These are phyloP conservation scores for Deuterostichococcus epilithicus DNA, from an alignment of 139 green algal genomes.

Conservation along the genomic window DNA sequence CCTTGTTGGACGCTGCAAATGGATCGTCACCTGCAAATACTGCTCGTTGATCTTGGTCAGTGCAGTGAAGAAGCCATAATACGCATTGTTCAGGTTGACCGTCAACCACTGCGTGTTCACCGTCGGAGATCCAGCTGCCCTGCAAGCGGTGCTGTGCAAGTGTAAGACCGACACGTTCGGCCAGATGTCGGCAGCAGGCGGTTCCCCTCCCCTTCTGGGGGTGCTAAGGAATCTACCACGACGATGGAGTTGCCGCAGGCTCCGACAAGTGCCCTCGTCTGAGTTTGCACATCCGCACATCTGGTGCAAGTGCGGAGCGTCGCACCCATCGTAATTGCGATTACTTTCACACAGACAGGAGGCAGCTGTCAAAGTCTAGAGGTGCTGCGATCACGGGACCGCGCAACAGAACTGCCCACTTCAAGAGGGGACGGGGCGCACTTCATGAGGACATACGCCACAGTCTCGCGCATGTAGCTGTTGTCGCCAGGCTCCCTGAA, in stretches of 20 bases:
- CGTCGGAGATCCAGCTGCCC: not conserved
- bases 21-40: conserved; percentile 48
- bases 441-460: conserved; percentile 41
- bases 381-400: no score
- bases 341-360: no score
- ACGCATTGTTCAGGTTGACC: not conserved
- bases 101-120: not conserved
- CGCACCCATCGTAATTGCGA: no score
- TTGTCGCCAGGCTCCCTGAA: conserved; percentile 73
- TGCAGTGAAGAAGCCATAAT: not conserved
- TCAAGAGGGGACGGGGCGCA: no score
- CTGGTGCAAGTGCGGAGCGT: no score
- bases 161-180: not conserved
- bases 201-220: no score
- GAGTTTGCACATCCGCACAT: no score
- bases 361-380: no score
- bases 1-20: conserved; percentile 66
- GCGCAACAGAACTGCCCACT: no score
- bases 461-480: conserved; percentile 70
- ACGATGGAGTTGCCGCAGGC: no score
- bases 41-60: conserved; percentile 24
- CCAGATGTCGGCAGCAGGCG: not conserved
- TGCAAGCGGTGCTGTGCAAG: not conserved
- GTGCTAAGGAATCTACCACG: no score
- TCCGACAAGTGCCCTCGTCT: no score